Base-by-base conservation (phyloP, 2,329 filamentous ascomycete species). In the Chalara sp. region DNA sequence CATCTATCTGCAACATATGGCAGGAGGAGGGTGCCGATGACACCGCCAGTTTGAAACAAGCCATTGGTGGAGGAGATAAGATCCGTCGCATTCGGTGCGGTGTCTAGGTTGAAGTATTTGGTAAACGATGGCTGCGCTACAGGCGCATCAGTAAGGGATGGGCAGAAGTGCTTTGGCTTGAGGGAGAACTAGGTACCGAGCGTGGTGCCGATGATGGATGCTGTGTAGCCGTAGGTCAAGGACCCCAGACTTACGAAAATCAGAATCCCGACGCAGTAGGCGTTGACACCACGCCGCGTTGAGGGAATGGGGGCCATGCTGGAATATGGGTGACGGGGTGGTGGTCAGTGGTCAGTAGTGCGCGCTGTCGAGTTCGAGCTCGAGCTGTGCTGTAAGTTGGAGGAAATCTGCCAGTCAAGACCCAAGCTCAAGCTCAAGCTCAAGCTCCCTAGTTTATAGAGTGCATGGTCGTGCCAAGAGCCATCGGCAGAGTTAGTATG, bases 41-140 rank as follows among this genome's bases (percentile, higher is more conserved):
- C 40, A 21, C 8, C 49, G 12, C 31, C 49, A n/a, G 35, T 21
- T 33, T 47, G 32, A 32, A 13, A 47, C 8, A 47, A 6, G 13
- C 28, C 32, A 32, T 33, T 45, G 28, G 35, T 45, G 11, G 48
- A 40, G 32, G 35, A 37, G 28, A 33, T 6, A 4, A 45, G 6
- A 5, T 6, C 7, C 5, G 30, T 10, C 6, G 40, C 42, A 44
- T 46, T 35, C 6, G 40, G 41, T 7, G 31, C 31, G 2, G 47
- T 49, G 32, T 45, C 48, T 10, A 50, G 33, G n/a, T 42, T 42
- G 41, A 50, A 45, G 12, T 50, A 33, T 31, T 45, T 40, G n/a
- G 6, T 21, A 39, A 50, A 50, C 6, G 48, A 44, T 5, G 48
- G 48, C 41, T 50, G 41, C 39, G 8, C 21, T 29, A 3, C 12